A percentile compares a stretch with the other conserved stretches of the same genome.
Evolutionary conservation across 1,284 basidiomycete genomes (phyloP).

Genomic region (Apiotrichum akiyoshidainum): DNA sequence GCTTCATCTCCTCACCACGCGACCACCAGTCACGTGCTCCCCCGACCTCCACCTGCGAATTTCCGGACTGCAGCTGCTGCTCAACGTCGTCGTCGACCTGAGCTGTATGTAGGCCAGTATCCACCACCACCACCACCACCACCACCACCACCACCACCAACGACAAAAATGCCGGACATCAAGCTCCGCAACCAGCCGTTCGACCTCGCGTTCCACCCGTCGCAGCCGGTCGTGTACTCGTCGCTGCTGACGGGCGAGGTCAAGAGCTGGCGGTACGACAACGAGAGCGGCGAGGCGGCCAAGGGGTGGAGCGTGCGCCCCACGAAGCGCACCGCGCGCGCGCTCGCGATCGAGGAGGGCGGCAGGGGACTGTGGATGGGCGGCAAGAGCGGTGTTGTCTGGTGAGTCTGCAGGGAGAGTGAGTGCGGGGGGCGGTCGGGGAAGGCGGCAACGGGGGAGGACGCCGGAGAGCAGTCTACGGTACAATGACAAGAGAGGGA

Average conservation of each 20-base stretch:
- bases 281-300: conserved; percentile 55
- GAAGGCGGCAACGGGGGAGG: background rate
- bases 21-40: background rate
- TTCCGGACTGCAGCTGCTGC: background rate
- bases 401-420: conserved; percentile 62
- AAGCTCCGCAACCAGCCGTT: conserved; percentile 63
- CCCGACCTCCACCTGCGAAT: background rate
- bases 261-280: conserved; percentile 68
- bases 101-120: background rate
- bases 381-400: conserved; percentile 76
- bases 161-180: conserved; percentile 44
- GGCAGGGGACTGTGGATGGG: conserved; percentile 69
- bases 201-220: conserved; percentile 82
- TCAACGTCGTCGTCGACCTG: no score
- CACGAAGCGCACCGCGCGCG: conserved; percentile 65
- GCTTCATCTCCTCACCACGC: background rate
- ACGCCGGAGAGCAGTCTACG: no score
- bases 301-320: conserved; percentile 44
- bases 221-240: conserved; percentile 64
- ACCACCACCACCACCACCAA: background rate
- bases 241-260: conserved; percentile 79
- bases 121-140: no score
- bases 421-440: background rate
- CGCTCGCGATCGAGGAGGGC: conserved; percentile 62
- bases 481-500: no score